Evolutionary conservation across 805 yeast species (phyloP).

Genomic region (Candida maltosa): DNA sequence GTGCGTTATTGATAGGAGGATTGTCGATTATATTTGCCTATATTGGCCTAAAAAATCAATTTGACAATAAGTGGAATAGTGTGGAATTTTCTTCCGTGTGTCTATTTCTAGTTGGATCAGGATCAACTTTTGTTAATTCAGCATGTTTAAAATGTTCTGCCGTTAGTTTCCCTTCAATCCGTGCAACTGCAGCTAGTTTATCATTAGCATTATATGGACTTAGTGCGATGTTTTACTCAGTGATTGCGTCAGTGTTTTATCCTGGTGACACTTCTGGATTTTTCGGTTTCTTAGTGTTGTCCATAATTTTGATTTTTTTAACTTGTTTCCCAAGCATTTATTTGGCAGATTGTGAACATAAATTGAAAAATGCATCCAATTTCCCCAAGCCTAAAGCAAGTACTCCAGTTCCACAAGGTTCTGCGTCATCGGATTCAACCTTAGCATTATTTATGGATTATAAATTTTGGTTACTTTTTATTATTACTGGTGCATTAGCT

Average conservation of each 20-base stretch:
- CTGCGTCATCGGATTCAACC: constrained; percentile 11
- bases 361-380: constrained; percentile 6
- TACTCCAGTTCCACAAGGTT: not conserved
- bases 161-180: constrained; percentile 56
- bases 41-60: constrained; percentile 51
- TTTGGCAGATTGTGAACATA: constrained; percentile 34
- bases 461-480: constrained; percentile 37
- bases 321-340: constrained; percentile 48
- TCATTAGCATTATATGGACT: constrained; percentile 75
- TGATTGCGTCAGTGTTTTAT: constrained; percentile 47
- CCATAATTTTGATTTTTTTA: constrained; percentile 38
- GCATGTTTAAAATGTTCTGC: constrained; percentile 75
- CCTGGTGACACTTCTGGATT: constrained; percentile 60
- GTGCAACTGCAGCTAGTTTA: constrained; percentile 74
- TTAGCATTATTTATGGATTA: constrained; percentile 16
- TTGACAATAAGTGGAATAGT: constrained; percentile 33
- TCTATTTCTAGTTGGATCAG: constrained; percentile 58
- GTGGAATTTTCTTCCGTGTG: constrained; percentile 43
- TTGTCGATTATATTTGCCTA: constrained; percentile 52
- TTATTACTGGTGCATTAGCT: constrained; percentile 37
- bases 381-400: not conserved
- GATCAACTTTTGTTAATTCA: constrained; percentile 63
- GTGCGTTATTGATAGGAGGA: constrained; percentile 51
- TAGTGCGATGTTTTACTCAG: constrained; percentile 66
- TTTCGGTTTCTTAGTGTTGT: constrained; percentile 42